Evolutionary conservation across 2,329 filamentous ascomycete species (phyloP), one percentile per base, ranked within the genome.

Genomic region (Colletotrichum sp.): DNA sequence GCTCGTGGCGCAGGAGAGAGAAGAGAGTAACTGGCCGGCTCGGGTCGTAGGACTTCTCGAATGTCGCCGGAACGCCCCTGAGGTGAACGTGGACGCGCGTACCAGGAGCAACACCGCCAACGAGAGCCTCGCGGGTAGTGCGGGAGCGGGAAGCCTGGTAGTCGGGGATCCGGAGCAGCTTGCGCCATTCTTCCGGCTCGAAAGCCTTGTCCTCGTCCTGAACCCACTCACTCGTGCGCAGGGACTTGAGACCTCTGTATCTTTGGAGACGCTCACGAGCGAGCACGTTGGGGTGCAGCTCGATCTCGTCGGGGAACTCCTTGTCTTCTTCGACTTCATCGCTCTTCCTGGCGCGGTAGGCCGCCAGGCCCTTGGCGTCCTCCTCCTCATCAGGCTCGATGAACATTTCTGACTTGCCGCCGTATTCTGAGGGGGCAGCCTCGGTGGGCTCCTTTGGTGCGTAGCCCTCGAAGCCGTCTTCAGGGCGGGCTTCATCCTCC

Each of bases 241-340:
- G 85, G 82, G 94, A 98, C 90, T 99, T 99, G 78, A 99, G 86
- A 57, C 97, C 97, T 81, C 97, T 91, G 85, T 98, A 99, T 75
- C 95, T 92, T 10, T 94, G 92, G 70, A 99, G 87, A 60, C 97
- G 91, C 85, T 99, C 97, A 67, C 95, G 89, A 1, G 97, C 97
- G 60, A 95, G 89, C 5, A 98, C 95, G 69, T 96, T 91, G 0
- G 98, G 97, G 79, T 95, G 95, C 69, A 99, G 88, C 84, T 99
- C 98, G 74, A 99, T 97, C 84, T 99, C 97, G 79, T 99, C 97
- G 0, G 97, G 97, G 84, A 99, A 99, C 83, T 99, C 96, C 71
- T 94, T 91, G 84, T 99, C 97, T 16, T 99, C 96, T 66, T 96
- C 92, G 6, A 93, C 95, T 79, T 98, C 96, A 28, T 93, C 92